A percentile compares a stretch with the other conserved stretches of the same genome.
Evolutionary conservation across 495 filamentous ascomycete species (phyloP).

Genomic region (Penicillium flavigenum): DNA sequence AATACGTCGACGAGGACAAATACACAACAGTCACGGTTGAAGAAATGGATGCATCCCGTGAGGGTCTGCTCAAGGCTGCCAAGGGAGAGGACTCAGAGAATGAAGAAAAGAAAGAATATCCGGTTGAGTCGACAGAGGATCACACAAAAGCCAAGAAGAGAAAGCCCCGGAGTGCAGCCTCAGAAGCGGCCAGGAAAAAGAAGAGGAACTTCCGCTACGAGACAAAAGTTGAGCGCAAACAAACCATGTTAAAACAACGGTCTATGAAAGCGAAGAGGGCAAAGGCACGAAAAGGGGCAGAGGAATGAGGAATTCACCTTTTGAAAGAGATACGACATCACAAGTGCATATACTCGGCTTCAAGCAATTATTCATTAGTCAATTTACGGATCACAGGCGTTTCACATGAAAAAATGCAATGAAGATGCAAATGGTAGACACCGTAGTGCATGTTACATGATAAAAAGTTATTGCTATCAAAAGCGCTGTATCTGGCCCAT

Average conservation of each 20-base stretch:
- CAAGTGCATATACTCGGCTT: constrained; percentile 16
- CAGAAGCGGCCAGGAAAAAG: constrained; percentile 64
- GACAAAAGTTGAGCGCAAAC: constrained; percentile 74
- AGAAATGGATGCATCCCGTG: constrained; percentile 76
- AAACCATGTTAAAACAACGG: constrained; percentile 65
- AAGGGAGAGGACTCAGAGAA: constrained; percentile 50
- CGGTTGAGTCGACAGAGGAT: constrained; percentile 20
- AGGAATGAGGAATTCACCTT: not conserved
- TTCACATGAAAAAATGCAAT: not conserved
- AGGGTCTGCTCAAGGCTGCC: constrained; percentile 59
- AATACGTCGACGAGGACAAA: constrained; percentile 94
- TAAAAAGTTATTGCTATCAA: constrained; percentile 20
- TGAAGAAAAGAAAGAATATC: constrained; percentile 30
- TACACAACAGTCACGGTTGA: constrained; percentile 93
- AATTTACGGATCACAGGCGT: constrained; percentile 10
- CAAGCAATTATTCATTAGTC: not conserved
- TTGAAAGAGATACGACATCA: constrained; percentile 14
- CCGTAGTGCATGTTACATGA: constrained; percentile 21
- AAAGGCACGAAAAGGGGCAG: constrained; percentile 33
- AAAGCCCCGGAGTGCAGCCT: constrained; percentile 53
- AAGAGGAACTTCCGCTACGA: constrained; percentile 94
- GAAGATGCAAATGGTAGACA: constrained; percentile 13
- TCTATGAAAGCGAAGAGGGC: constrained; percentile 55
- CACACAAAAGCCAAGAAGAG: constrained; percentile 33
- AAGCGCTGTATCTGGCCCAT: constrained; percentile 28